These are phyloP conservation scores for Anthoceros angustus DNA, from an alignment of 225 moss, liverwort and hornwort genomes.

Conservation along the genomic window DNA sequence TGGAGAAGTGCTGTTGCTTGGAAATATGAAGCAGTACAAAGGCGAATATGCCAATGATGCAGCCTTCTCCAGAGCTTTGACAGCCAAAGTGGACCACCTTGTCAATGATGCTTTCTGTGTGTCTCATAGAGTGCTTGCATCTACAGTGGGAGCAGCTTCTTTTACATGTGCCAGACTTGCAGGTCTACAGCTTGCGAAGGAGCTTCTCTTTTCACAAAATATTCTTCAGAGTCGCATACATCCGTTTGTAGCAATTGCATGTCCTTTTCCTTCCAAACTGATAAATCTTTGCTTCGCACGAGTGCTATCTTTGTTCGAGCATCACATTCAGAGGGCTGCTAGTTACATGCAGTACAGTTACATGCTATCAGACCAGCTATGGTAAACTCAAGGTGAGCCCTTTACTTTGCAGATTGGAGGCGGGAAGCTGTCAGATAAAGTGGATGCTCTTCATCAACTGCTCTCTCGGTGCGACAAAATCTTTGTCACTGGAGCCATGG, in stretches of 20 bases:
- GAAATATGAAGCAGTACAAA: slow-evolving; percentile 1
- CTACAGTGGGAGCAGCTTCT: not conserved
- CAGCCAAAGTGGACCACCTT: not conserved
- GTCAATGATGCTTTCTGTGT: slow-evolving; percentile 1
- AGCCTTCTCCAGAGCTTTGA: not conserved
- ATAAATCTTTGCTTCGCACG: no score
- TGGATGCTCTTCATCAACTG: not conserved
- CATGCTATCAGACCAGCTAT: no score
- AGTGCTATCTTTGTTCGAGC: no score
- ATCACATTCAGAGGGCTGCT: no score
- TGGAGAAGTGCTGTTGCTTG: not conserved
- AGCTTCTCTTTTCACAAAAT: not conserved
- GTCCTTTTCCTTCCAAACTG: not conserved
- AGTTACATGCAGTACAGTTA: no score
- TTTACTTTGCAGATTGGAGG: not conserved
- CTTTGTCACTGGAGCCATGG: slow-evolving; percentile 1
- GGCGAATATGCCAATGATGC: not conserved
- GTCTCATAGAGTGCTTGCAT: slow-evolving; percentile 1
- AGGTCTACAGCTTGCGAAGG: slow-evolving; percentile 1
- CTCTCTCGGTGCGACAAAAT: not conserved
- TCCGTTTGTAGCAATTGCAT: slow-evolving; percentile 4
- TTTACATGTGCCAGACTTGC: slow-evolving; percentile 2
- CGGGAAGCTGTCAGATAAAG: not conserved
- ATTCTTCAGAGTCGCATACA: not conserved
- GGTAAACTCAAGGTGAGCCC: no score